phyloP scores from a whole-genome alignment of 176 grass and related monocot genomes.

The Pharus latifolius region DNA sequence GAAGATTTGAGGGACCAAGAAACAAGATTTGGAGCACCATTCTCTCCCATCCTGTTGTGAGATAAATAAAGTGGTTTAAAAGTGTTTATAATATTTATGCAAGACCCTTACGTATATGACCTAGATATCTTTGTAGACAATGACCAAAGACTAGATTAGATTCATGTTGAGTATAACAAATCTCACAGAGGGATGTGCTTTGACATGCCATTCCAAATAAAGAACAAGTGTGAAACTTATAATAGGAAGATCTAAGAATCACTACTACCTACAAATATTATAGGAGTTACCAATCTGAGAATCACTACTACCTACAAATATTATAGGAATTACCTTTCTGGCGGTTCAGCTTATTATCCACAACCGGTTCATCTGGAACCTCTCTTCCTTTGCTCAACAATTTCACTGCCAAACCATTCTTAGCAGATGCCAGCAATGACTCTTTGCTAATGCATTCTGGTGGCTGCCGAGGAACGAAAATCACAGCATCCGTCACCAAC shows the following conservation, averaged over 20 bases:
- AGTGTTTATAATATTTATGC: not conserved
- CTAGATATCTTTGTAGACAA: too few relatives aligned
- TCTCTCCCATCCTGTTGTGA: constrained; percentile 76
- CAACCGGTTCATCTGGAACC: constrained; percentile 67
- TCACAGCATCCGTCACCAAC: constrained; percentile 85
- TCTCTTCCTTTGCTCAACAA: constrained; percentile 90
- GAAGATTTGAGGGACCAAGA: constrained; percentile 88
- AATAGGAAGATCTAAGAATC: too few relatives aligned
- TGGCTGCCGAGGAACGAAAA: constrained; percentile 72
- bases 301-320: too few relatives aligned
- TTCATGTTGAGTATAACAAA: too few relatives aligned
- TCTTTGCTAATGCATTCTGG: constrained; percentile 88
- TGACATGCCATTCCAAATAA: too few relatives aligned
- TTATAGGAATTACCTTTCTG: constrained; percentile 67
- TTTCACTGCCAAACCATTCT: constrained; percentile 92
- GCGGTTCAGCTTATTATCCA: constrained; percentile 60
- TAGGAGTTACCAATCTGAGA: too few relatives aligned
- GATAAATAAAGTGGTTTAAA: not conserved
- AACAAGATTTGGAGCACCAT: constrained; percentile 96
- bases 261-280: too few relatives aligned
- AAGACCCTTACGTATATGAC: not conserved
- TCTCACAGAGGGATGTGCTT: too few relatives aligned
- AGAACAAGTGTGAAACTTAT: too few relatives aligned
- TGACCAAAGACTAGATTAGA: too few relatives aligned
- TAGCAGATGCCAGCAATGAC: constrained; percentile 71